A percentile compares a stretch with the other conserved stretches of the same genome.
Evolutionary conservation across 2,329 filamentous ascomycete genomes (phyloP).

Genomic region (Sporothrix variecibatus): DNA sequence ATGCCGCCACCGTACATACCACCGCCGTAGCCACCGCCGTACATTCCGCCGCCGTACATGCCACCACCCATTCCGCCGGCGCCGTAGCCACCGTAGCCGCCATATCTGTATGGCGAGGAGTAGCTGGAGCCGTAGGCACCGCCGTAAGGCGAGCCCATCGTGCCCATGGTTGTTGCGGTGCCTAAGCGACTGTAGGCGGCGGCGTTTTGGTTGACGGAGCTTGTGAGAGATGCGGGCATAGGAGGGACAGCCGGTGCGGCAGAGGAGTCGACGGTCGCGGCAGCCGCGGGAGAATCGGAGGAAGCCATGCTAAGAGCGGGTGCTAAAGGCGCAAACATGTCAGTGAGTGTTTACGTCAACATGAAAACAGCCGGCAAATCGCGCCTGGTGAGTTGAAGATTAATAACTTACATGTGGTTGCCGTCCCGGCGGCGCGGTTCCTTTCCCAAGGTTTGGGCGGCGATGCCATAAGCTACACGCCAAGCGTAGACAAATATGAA

Average conservation of each 20-base stretch:
- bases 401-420: slow-evolving; percentile 21
- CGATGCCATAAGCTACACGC: slow-evolving; percentile 61
- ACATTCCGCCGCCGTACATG: slow-evolving; percentile 36
- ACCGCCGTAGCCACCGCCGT: slow-evolving; percentile 54
- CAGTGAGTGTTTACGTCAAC: background rate
- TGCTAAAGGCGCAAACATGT: slow-evolving; percentile 32
- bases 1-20: slow-evolving; percentile 48
- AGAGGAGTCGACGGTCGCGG: slow-evolving; percentile 47
- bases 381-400: background rate
- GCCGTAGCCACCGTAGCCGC: slow-evolving; percentile 41
- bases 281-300: slow-evolving; percentile 46
- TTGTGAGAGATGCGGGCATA: slow-evolving; percentile 74
- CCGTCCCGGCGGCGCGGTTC: slow-evolving; percentile 58
- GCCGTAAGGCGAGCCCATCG: slow-evolving; percentile 33
- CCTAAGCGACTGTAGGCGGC: slow-evolving; percentile 69
- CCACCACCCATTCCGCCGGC: slow-evolving; percentile 45
- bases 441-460: slow-evolving; percentile 98
- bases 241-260: slow-evolving; percentile 73
- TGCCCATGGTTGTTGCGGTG: slow-evolving; percentile 36
- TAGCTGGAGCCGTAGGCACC: slow-evolving; percentile 44
- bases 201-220: slow-evolving; percentile 84
- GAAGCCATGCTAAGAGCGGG: slow-evolving; percentile 43
- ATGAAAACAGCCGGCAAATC: background rate
- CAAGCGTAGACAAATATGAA: slow-evolving; percentile 5
- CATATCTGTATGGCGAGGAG: slow-evolving; percentile 54